Conservation (phyloP, 352 stramenopile species). For the Albugo laibachii region DNA sequence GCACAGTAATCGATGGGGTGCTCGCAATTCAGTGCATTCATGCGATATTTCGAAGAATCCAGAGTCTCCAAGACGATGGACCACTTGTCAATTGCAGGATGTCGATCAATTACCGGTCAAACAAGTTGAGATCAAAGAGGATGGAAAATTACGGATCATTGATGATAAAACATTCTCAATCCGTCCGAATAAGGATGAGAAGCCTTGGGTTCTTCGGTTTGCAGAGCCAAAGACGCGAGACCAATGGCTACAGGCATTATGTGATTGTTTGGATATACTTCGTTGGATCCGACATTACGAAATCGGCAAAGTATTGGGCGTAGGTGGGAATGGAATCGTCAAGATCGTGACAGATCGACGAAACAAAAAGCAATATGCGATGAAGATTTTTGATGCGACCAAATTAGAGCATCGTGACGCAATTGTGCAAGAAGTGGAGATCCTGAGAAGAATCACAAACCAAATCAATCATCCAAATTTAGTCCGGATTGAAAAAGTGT, state of each 20-base stretch:
- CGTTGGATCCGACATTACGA: conserved; percentile 54
- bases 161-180: conserved; percentile 34
- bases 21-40: neutral
- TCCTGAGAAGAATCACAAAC: conserved; percentile 65
- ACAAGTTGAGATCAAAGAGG: conserved; percentile 36
- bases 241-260: conserved; percentile 37
- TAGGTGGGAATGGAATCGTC: conserved; percentile 58
- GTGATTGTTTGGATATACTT: conserved; percentile 60
- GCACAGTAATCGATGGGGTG: neutral
- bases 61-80: neutral
- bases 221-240: conserved; percentile 29
- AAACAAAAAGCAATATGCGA: conserved; percentile 23
- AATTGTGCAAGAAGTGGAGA: conserved; percentile 53
- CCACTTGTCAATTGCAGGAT: neutral
- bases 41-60: neutral
- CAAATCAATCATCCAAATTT: conserved; percentile 60
- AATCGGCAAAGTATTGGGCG: conserved; percentile 34
- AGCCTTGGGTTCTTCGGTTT: conserved; percentile 40
- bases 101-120: conserved; percentile 8
- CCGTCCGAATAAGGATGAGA: conserved; percentile 21
- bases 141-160: conserved; percentile 26
- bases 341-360: conserved; percentile 36
- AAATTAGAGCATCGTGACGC: conserved; percentile 58
- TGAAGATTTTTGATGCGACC: conserved; percentile 58
- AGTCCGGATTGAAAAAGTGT: conserved; percentile 64